Conservation (phyloP, 2,329 filamentous ascomycete genomes). For the Venturia aucupariae region DNA sequence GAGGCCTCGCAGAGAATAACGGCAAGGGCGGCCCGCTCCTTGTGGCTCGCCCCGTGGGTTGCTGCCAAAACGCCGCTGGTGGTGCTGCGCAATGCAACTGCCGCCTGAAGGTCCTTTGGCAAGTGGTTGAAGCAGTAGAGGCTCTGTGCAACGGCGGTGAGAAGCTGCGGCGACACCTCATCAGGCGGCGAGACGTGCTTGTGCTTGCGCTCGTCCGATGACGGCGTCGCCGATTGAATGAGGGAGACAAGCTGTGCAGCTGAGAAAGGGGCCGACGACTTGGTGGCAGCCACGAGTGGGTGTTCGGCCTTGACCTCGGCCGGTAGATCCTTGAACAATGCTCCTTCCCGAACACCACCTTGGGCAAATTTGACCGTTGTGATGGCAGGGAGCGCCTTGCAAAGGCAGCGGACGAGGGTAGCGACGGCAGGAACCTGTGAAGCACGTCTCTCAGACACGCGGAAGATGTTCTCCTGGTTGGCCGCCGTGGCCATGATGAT, state of each 20-base stretch:
- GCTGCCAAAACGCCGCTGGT: slow-evolving; percentile 58
- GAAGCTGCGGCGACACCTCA: slow-evolving; percentile 24
- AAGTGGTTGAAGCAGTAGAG: slow-evolving; percentile 46
- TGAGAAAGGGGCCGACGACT: slow-evolving; percentile 41
- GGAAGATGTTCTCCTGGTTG: slow-evolving; percentile 42
- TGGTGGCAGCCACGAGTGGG: slow-evolving; percentile 57
- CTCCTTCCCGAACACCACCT: slow-evolving; percentile 79
- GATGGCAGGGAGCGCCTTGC: slow-evolving; percentile 59
- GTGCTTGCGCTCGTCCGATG: too few species aligned
- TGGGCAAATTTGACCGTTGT: slow-evolving; percentile 73
- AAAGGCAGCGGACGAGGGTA: slow-evolving; percentile 67
- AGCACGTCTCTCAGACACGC: slow-evolving; percentile 70
- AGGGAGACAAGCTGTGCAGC: slow-evolving; percentile 38
- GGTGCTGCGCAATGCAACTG: slow-evolving; percentile 63
- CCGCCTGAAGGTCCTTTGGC: slow-evolving; percentile 35
- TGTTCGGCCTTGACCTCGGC: slow-evolving; percentile 50
- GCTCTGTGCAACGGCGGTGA: slow-evolving; percentile 50
- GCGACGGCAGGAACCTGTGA: slow-evolving; percentile 77
- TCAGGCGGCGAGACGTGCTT: slow-evolving; percentile 12
- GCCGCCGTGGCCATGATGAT: slow-evolving; percentile 33
- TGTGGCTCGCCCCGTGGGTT: slow-evolving; percentile 65
- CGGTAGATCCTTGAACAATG: slow-evolving; percentile 63
- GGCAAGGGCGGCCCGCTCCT: slow-evolving; percentile 60
- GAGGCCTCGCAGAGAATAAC: slow-evolving; percentile 66
- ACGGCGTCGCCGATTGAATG: slow-evolving; percentile 40